Percentiles rank a stretch among this genome's conserved stretches.
phyloP scores from a whole-genome alignment of 495 filamentous ascomycete species.

The Aspergillus ostianus region DNA sequence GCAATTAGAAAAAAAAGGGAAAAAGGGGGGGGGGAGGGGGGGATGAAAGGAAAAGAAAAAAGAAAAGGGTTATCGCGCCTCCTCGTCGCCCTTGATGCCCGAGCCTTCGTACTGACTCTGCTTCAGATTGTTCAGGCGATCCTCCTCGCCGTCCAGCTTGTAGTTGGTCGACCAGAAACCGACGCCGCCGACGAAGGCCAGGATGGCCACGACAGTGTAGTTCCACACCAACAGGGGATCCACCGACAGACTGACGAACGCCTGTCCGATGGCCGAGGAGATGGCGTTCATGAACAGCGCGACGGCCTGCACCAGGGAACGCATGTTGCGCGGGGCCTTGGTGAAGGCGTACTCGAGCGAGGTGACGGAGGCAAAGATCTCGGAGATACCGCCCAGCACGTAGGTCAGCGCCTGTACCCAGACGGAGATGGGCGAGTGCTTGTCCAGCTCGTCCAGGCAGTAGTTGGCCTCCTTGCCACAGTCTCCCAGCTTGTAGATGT shows the following conservation, averaged over 20 bases:
- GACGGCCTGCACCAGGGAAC: slow-evolving; percentile 66
- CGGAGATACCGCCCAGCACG: slow-evolving; percentile 67
- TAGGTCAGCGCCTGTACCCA: slow-evolving; percentile 65
- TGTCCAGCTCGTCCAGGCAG: slow-evolving; percentile 33
- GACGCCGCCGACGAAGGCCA: slow-evolving; percentile 57
- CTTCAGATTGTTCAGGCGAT: slow-evolving; percentile 54
- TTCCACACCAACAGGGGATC: slow-evolving; percentile 69
- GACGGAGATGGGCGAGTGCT: slow-evolving; percentile 53
- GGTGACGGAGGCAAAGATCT: slow-evolving; percentile 68
- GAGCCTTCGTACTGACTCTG: slow-evolving; percentile 22
- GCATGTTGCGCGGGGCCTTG: slow-evolving; percentile 77
- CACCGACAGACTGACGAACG: slow-evolving; percentile 59
- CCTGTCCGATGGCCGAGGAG: slow-evolving; percentile 65
- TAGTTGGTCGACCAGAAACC: slow-evolving; percentile 63
- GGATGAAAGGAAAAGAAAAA: no score
- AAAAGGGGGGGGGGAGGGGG: no score
- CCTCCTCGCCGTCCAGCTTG: slow-evolving; percentile 60
- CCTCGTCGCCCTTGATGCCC: slow-evolving; percentile 17
- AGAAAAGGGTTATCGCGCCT: slow-evolving; percentile 10
- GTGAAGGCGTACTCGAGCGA: slow-evolving; percentile 72
- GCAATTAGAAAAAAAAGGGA: not conserved
- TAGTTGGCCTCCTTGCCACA: slow-evolving; percentile 55
- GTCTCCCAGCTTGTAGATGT: slow-evolving; percentile 63
- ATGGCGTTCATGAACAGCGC: slow-evolving; percentile 70
- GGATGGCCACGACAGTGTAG: slow-evolving; percentile 61